Base-by-base conservation (phyloP, 352 stramenopile species). In the Globisporangium lucens region DNA sequence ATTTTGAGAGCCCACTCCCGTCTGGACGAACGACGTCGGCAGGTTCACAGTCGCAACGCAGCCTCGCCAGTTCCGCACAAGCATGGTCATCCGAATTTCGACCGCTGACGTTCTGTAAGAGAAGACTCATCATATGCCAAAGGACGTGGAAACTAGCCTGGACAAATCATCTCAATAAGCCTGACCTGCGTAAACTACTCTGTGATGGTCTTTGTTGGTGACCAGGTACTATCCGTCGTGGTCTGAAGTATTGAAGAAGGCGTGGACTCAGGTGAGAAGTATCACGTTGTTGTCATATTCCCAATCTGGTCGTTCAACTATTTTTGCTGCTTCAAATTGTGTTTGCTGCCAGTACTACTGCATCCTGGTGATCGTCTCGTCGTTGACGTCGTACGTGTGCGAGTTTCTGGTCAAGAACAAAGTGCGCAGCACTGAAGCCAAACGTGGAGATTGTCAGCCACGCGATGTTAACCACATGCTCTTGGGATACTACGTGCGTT, bases 261-360 rank as follows among this genome's bases (percentile, higher is more conserved):
- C 78, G 63, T 91, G 83, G 83, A 88, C 89, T 43, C 83, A 91
- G 75, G 83, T 91, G 51, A 58, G 57, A 30, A 24, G 20, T 29
- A 51, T 15, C 41, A 15, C 20, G 20, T 20, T 12, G 2, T 46
- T 46, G 15, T 20, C 15, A 15, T 8, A 49, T 20, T 8, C 41
- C 9, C 8, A 51, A 6, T 6, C 43, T 51, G 43, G 17, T 12
- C 22, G 17, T 10, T 20, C 22, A 51, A 51, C 17, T 8, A 12
- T 46, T 46, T 46, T 46, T 46, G 12, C 38, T 13, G 2, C 43
- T 61, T 22, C 52, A 6, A 17, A 29, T 33, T 49, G 29, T 53
- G 56, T 46, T 24, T 15, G 35, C 20, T 47, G 1, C 13, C 60
- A 85, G 78, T 85, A 85, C 49, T 85, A 80, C 36, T 83, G 78